These are phyloP conservation scores for Solioccasus polychromus DNA, from an alignment of 768 basidiomycete genomes.

Conservation along the genomic window DNA sequence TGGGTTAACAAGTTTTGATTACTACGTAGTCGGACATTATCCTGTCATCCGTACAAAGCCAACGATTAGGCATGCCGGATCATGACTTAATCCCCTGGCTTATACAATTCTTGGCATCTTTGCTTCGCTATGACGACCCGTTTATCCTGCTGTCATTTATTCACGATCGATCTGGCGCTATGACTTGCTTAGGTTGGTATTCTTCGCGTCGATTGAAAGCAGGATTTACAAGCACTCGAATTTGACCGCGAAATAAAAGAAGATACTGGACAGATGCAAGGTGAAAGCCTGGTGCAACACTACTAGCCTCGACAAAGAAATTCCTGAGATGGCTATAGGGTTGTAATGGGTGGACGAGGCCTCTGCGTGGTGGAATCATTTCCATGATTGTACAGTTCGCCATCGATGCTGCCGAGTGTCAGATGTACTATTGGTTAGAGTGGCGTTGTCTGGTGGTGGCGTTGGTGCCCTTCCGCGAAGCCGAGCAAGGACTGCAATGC, in stretches of 20 bases:
- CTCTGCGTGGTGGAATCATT: constrained; percentile 10
- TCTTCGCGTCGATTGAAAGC: too few species aligned
- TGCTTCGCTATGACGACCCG: neutral
- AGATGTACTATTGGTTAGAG: constrained; percentile 6
- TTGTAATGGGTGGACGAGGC: neutral
- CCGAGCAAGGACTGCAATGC: constrained; percentile 49
- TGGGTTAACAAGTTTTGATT: too few species aligned
- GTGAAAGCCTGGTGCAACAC: too few species aligned
- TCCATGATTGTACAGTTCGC: constrained; percentile 39
- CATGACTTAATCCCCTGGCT: neutral
- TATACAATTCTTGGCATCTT: neutral
- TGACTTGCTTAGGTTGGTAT: too few species aligned
- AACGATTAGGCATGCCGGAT: neutral
- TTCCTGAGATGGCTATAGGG: too few species aligned
- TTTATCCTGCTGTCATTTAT: neutral
- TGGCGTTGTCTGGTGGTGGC: constrained; percentile 34
- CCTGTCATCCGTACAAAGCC: neutral
- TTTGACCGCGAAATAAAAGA: too few species aligned
- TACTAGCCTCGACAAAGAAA: too few species aligned
- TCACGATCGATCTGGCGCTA: too few species aligned
- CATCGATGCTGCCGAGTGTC: constrained; percentile 34
- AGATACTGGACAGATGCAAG: too few species aligned
- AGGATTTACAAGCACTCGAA: too few species aligned
- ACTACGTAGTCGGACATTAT: too few species aligned
- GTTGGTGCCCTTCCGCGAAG: constrained; percentile 51